A percentile compares a stretch with the other conserved stretches of the same genome.
These are phyloP conservation scores for Talaromyces sp. DNA, from an alignment of 2,329 filamentous ascomycete genomes.

Conservation along the genomic window DNA sequence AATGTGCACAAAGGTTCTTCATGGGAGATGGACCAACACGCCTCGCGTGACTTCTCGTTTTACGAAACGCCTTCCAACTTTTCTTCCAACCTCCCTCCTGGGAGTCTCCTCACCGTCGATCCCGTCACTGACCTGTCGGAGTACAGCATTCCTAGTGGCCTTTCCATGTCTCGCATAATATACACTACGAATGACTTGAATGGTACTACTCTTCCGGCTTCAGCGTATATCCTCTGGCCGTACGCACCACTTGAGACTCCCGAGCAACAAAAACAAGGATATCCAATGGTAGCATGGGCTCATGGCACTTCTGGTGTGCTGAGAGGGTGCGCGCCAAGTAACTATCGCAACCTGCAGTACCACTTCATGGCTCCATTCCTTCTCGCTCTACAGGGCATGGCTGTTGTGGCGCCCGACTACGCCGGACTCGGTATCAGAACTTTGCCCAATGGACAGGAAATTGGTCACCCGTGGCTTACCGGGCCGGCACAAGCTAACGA, in stretches of 20 bases:
- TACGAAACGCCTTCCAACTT: constrained; percentile 6
- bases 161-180: constrained; percentile 43
- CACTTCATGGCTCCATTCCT: constrained; percentile 36
- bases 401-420: constrained; percentile 44
- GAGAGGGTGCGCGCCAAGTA: constrained; percentile 37
- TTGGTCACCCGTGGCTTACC: constrained; percentile 40
- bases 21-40: constrained; percentile 6
- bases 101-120: constrained; percentile 3
- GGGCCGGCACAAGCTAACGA: constrained; percentile 40
- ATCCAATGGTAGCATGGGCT: constrained; percentile 37
- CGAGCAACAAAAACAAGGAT: constrained; percentile 9
- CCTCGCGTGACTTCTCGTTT: constrained; percentile 5
- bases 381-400: constrained; percentile 41
- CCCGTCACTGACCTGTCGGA: not conserved
- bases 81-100: constrained; percentile 2
- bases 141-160: constrained; percentile 6
- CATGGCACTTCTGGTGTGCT: constrained; percentile 45
- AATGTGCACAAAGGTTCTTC: not conserved
- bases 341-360: constrained; percentile 39
- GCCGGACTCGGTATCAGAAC: constrained; percentile 40
- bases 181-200: constrained; percentile 46
- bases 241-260: constrained; percentile 25
- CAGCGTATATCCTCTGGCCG: constrained; percentile 50
- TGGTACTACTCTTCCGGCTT: constrained; percentile 44
- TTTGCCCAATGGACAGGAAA: constrained; percentile 27